phyloP scores from a whole-genome alignment of 2,329 filamentous ascomycete species.

The Pseudopyrenochaeta lycopersici region DNA sequence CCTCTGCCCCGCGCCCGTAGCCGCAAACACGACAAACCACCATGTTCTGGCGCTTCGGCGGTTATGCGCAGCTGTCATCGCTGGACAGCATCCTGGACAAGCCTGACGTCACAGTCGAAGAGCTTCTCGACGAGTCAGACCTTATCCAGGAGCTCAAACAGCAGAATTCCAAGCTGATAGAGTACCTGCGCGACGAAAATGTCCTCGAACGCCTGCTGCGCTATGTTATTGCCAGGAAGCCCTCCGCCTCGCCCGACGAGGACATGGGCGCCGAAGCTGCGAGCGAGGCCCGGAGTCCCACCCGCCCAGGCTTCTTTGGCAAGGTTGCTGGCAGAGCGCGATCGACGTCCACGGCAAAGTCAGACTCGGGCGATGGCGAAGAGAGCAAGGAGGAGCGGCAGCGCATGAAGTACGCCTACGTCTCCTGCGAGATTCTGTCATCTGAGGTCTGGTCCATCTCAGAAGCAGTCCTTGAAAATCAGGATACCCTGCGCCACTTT shows the following conservation, averaged over 20 bases:
- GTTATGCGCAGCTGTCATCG: slow-evolving; percentile 95
- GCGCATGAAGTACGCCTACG: slow-evolving; percentile 91
- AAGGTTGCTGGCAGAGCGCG: slow-evolving; percentile 54
- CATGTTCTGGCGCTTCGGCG: slow-evolving; percentile 99
- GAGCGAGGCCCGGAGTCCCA: slow-evolving; percentile 44
- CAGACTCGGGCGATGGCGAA: slow-evolving; percentile 54
- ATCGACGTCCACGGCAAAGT: slow-evolving; percentile 55
- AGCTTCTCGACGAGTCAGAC: slow-evolving; percentile 94
- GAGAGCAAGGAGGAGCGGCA: slow-evolving; percentile 86
- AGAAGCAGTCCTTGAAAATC: slow-evolving; percentile 88
- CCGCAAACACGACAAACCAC: slow-evolving; percentile 56
- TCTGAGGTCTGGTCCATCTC: slow-evolving; percentile 98
- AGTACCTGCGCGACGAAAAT: slow-evolving; percentile 89
- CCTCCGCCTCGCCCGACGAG: slow-evolving; percentile 51
- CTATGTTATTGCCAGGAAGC: slow-evolving; percentile 85
- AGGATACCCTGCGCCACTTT: slow-evolving; percentile 79
- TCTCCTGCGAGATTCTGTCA: slow-evolving; percentile 90
- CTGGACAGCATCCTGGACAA: slow-evolving; percentile 98
- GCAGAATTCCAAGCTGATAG: slow-evolving; percentile 96
- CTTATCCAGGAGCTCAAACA: slow-evolving; percentile 97
- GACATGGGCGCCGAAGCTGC: slow-evolving; percentile 56
- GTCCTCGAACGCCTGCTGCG: slow-evolving; percentile 86
- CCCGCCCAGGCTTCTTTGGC: slow-evolving; percentile 56
- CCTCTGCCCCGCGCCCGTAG: slow-evolving; percentile 40
- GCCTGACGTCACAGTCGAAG: slow-evolving; percentile 91